Evolutionary conservation across 2,329 filamentous ascomycete genomes (phyloP).

Genomic region (Pseudocercospora pini-densiflorae): DNA sequence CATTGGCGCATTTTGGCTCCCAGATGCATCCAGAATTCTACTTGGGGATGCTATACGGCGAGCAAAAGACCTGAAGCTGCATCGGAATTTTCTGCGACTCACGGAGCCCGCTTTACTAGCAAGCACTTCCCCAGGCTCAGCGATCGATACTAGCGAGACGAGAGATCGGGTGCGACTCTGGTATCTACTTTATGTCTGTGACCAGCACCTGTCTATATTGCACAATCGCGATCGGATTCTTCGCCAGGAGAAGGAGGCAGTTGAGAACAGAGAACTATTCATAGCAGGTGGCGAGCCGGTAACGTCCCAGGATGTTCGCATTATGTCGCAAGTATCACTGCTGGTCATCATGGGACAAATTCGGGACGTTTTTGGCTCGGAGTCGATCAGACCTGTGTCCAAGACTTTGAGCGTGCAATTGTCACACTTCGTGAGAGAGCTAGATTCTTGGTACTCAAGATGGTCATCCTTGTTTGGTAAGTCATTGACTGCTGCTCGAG

Average conservation of each 20-base stretch:
- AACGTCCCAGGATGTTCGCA: conserved; percentile 59
- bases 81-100: conserved; percentile 18
- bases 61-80: conserved; percentile 49
- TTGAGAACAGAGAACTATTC: conserved; percentile 63
- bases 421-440: conserved; percentile 43
- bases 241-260: conserved; percentile 58
- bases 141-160: conserved; percentile 44
- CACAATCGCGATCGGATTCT: conserved; percentile 65
- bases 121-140: conserved; percentile 4
- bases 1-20: conserved; percentile 66
- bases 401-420: conserved; percentile 58
- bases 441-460: conserved; percentile 56
- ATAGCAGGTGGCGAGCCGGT: conserved; percentile 54
- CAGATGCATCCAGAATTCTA: conserved; percentile 66
- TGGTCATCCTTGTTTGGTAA: conserved; percentile 20
- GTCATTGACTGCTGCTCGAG: not conserved
- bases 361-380: conserved; percentile 60
- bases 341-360: conserved; percentile 63
- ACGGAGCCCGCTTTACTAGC: conserved; percentile 7
- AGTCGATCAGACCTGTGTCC: conserved; percentile 57
- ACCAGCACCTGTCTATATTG: conserved; percentile 67
- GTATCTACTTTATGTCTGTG: conserved; percentile 68
- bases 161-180: conserved; percentile 62
- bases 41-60: conserved; percentile 59
- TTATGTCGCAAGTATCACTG: conserved; percentile 63